Base-by-base conservation (phyloP, 2,329 filamentous ascomycete genomes). In the Alternaria brassicae region DNA sequence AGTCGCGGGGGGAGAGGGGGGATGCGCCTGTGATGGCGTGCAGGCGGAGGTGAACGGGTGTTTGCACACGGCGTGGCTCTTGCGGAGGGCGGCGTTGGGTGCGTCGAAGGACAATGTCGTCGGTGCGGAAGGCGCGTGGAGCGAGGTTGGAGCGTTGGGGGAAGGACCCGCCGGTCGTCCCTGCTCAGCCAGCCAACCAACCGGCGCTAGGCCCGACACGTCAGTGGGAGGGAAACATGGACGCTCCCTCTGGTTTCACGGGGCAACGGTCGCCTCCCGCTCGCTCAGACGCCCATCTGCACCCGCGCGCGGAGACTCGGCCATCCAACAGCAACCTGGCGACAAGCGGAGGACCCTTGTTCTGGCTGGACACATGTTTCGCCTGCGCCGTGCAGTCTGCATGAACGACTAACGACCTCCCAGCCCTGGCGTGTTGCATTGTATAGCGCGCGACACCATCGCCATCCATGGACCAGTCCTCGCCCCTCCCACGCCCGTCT, bases 381-480 rank as follows among this genome's bases (percentile, higher is more conserved):
- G 57, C 40, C 23, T 51, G 28, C 40, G 21, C 21, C 12, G 49
- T 30, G 10, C 19, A 40, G 19, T 34, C n/a, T 55, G 53, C 57
- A 51, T 59, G 56, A 50, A 51, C 53, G 52, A 39, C 56, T 36
- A 50, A 51, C 53, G 52, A 39, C 56, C 28, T 40, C 40, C 51
- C 27, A 44, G 40, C 52, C 45, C 44, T 36, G 42, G 48, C 45
- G 56, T 39, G 36, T 45, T 47, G 50, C 51, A 51, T 39, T 36
- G 40, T 42, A 54, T 58, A 49, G 69, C 67, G 44, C 62, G 66
- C 60, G 30, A 58, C 60, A 61, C 61, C 53, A 77, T 78, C 61
- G 58, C 62, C 53, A 77, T 78, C 62, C 53, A 77, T 78, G 76
- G 76, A 78, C 42, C 68, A 65, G 6, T 61, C 68, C 21, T 76